A percentile compares a stretch with the other conserved stretches of the same genome.
These are phyloP conservation scores for Silene vulgaris DNA, from an alignment of 179 eudicot genomes.

Conservation along the genomic window DNA sequence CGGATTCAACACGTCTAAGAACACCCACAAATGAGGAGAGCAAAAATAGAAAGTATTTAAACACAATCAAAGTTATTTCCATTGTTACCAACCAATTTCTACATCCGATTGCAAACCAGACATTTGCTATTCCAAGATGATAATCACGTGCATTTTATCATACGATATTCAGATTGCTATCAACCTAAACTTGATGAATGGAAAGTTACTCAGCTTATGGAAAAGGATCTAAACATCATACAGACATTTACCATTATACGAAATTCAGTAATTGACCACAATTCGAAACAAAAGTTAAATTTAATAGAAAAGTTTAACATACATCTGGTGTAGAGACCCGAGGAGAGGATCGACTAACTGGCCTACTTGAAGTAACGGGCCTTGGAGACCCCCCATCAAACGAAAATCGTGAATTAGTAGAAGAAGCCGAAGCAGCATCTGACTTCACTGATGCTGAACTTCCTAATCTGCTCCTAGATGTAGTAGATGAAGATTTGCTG, in stretches of 20 bases:
- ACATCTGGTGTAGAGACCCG: constrained; percentile 65
- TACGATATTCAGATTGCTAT: too few relatives aligned
- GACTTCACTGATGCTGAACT: constrained; percentile 50
- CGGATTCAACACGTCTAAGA: background rate
- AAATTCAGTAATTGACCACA: background rate
- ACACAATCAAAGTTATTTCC: background rate
- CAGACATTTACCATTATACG: background rate
- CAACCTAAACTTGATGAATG: background rate
- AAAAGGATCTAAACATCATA: background rate
- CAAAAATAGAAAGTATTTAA: too few relatives aligned
- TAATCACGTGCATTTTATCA: too few relatives aligned
- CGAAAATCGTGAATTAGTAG: constrained; percentile 57
- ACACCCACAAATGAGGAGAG: constrained; percentile 2
- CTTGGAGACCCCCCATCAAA: constrained; percentile 55
- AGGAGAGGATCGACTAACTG: constrained; percentile 48
- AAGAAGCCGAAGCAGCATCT: constrained; percentile 52
- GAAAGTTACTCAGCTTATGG: too few relatives aligned
- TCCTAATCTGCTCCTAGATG: constrained; percentile 53
- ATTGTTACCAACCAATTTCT: background rate
- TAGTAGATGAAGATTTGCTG: constrained; percentile 54
- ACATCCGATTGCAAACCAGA: background rate
- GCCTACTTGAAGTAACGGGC: constrained; percentile 47
- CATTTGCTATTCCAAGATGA: background rate
- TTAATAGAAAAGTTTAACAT: constrained; percentile 27
- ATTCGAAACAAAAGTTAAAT: background rate